phyloP scores from a whole-genome alignment of 345 rosid species.

The Arabidopsis suecica region DNA sequence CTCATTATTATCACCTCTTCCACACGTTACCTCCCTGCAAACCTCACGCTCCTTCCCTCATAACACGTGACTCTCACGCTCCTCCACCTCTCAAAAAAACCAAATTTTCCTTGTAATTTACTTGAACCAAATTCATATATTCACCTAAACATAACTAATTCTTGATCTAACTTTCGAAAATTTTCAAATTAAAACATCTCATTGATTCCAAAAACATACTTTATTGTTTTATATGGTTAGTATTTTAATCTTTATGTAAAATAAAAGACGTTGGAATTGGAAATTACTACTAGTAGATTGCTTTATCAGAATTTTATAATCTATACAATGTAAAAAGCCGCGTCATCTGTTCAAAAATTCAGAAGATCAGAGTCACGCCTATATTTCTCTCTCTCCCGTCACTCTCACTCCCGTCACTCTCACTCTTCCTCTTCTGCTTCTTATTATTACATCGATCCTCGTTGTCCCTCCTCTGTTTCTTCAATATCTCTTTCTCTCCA shows the following conservation, averaged over 20 bases:
- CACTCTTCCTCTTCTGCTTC: slow-evolving; percentile 27
- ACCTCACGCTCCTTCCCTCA: slow-evolving; percentile 37
- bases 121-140: neutral
- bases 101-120: neutral
- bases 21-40: slow-evolving; percentile 38
- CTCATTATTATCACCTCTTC: slow-evolving; percentile 42
- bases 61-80: slow-evolving; percentile 42
- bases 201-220: neutral
- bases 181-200: slow-evolving; percentile 15
- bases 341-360: slow-evolving; percentile 46
- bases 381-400: slow-evolving; percentile 26
- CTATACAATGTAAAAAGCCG: slow-evolving; percentile 40
- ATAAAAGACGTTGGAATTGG: slow-evolving; percentile 15
- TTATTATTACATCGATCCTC: slow-evolving; percentile 41
- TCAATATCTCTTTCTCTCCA: neutral
- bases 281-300: slow-evolving; percentile 10
- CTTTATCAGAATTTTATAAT: slow-evolving; percentile 33
- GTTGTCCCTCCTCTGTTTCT: slow-evolving; percentile 24
- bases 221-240: neutral
- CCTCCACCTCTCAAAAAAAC: neutral
- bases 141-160: neutral
- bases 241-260: neutral
- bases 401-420: slow-evolving; percentile 38
- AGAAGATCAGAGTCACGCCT: slow-evolving; percentile 48
- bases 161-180: neutral